These are phyloP conservation scores for Fusarium tricinctum DNA, from an alignment of 2,329 filamentous ascomycete species.

Conservation along the genomic window DNA sequence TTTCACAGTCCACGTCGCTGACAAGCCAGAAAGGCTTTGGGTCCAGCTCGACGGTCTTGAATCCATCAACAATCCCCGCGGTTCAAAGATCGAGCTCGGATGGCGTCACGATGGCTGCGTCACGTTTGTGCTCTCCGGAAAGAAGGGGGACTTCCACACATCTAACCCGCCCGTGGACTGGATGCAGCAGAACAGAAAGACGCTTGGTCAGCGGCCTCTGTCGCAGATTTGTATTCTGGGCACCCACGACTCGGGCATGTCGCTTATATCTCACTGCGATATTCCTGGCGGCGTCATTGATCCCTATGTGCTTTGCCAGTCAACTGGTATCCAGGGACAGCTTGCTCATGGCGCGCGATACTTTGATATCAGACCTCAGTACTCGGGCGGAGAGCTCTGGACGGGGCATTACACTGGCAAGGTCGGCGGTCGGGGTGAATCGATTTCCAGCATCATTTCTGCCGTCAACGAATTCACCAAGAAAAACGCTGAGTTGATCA, in stretches of 20 bases:
- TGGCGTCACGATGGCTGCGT: slow-evolving; percentile 22
- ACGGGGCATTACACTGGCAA: slow-evolving; percentile 13
- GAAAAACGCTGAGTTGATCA: not conserved
- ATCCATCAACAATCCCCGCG: not conserved
- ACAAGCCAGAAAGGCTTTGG: slow-evolving; percentile 20
- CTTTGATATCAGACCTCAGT: slow-evolving; percentile 17
- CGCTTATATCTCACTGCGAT: slow-evolving; percentile 7
- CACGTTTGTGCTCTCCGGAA: slow-evolving; percentile 17
- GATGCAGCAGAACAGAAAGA: slow-evolving; percentile 20
- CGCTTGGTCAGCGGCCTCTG: not conserved
- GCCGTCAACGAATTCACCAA: slow-evolving; percentile 14
- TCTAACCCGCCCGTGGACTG: slow-evolving; percentile 14
- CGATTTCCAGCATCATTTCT: not conserved
- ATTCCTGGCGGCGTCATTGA: not conserved
- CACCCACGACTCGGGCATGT: slow-evolving; percentile 25
- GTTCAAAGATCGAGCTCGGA: slow-evolving; percentile 16
- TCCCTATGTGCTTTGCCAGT: slow-evolving; percentile 20
- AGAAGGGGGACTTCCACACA: not conserved
- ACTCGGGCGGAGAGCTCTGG: slow-evolving; percentile 12
- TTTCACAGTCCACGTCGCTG: slow-evolving; percentile 19
- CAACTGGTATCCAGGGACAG: not conserved
- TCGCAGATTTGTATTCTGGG: slow-evolving; percentile 19
- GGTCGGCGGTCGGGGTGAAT: slow-evolving; percentile 16
- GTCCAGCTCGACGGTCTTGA: slow-evolving; percentile 1
- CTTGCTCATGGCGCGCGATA: not conserved